Evolutionary conservation across 2,329 filamentous ascomycete species (phyloP), one percentile per base, ranked within the genome.

Genomic region (Hypomyces perniciosus): DNA sequence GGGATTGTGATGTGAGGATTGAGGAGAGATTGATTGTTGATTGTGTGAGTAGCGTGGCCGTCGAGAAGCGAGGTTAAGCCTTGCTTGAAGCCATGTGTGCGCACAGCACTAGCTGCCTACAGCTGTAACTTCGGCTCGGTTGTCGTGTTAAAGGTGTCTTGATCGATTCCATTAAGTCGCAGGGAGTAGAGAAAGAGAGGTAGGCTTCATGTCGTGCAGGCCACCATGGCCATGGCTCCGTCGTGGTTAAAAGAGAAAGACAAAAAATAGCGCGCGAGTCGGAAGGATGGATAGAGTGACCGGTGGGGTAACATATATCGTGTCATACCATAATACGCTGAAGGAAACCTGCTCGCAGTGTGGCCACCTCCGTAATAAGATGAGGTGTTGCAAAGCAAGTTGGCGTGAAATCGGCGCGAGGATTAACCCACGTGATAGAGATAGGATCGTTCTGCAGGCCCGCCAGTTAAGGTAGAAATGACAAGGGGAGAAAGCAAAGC

Each of bases 11-110:
- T 54, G 57, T 52, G 56, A 57, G 52, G 55, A 55, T 54, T 46
- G 56, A 59, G 61, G 59, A 60, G 61, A 58, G 59, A 61, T 59
- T 60, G 58, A 58, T 56, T 53, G 50, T 20, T 20, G 20, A 20
- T 20, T 20, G 20, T 20, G 20, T 49, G 41, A 53, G 44, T 46
- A 59, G 58, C 57, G 59, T 20, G 38, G 38, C 33, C 37, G 42
- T 46, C 46, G 46, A 44, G 42, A 37, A 48, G 40, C 31, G 28
- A 53, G 8, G 33, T 38, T n/a, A 33, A 31, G 44, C 12, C 33
- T 44, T 39, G n/a, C 26, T 31, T 45, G 13, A 39, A 13, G 38
- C 28, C 9, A 38, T 31, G 30, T 35, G 10, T 40, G 34, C 44
- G 50, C 54, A 55, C 6, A 9, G 44, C 60, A 49, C 29, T 28